phyloP scores from a whole-genome alignment of 2,329 filamentous ascomycete species.

The Chaetomiaceae sp. region DNA sequence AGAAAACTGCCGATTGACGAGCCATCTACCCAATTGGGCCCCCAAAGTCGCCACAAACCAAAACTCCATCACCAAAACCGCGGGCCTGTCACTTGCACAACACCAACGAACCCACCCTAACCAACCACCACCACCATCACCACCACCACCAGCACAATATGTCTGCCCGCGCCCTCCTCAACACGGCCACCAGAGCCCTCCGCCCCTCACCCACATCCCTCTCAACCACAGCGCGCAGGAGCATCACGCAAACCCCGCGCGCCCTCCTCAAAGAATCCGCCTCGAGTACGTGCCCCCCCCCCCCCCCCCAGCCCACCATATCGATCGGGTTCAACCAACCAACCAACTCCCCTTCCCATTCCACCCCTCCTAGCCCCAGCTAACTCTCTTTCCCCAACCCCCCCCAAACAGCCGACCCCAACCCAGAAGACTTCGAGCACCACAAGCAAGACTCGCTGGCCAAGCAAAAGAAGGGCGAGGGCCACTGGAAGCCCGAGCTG shows the following conservation, averaged over 20 bases:
- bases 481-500: conserved; percentile 72
- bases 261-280: conserved; percentile 21
- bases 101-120: too few species aligned
- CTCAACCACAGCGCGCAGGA: not conserved
- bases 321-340: too few species aligned
- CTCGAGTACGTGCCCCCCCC: conserved; percentile 14
- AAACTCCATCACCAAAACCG: not conserved
- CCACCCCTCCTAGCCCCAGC: too few species aligned
- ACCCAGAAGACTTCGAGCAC: conserved; percentile 44
- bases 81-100: too few species aligned
- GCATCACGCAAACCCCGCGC: conserved; percentile 13
- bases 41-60: not conserved
- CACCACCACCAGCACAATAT: not conserved
- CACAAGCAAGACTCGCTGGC: conserved; percentile 58
- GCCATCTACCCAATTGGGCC: not conserved
- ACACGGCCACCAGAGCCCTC: conserved; percentile 5
- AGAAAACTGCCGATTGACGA: conserved; percentile 2
- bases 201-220: conserved; percentile 1
- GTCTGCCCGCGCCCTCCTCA: conserved; percentile 17
- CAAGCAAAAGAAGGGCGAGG: conserved; percentile 67
- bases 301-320: not conserved
- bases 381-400: not conserved
- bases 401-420: conserved; percentile 25
- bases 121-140: not conserved
- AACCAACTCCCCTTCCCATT: too few species aligned